phyloP scores from a whole-genome alignment of 2,329 filamentous ascomycete species.

The Exophiala mesophila region DNA sequence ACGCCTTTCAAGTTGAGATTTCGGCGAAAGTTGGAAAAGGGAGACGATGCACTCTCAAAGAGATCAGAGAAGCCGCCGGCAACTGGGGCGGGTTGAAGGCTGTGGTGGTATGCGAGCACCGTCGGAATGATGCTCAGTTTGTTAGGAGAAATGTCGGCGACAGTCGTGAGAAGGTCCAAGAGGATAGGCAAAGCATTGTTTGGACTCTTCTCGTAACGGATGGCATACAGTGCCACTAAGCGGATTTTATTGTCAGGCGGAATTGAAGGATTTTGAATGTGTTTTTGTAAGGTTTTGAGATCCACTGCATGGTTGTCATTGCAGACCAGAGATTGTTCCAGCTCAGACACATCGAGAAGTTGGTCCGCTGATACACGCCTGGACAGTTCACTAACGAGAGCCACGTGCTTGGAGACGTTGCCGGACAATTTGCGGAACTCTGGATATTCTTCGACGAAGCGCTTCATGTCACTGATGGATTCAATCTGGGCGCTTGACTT shows the following conservation, averaged over 20 bases:
- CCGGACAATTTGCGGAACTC: constrained; percentile 96
- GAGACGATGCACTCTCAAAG: constrained; percentile 75
- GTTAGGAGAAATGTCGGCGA: constrained; percentile 71
- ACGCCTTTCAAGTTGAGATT: constrained; percentile 77
- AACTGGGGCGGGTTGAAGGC: constrained; percentile 72
- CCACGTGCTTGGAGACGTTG: constrained; percentile 98
- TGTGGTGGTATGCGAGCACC: constrained; percentile 78
- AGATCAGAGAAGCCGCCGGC: constrained; percentile 79
- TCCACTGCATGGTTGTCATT: constrained; percentile 91
- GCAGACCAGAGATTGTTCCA: constrained; percentile 94
- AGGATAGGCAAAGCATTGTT: constrained; percentile 79
- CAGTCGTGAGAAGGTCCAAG: constrained; percentile 77
- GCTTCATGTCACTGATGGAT: constrained; percentile 97
- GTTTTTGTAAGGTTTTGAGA: constrained; percentile 82
- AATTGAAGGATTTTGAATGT: constrained; percentile 76
- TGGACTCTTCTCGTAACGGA: constrained; percentile 83
- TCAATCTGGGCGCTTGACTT: constrained; percentile 94
- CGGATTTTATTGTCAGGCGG: constrained; percentile 79
- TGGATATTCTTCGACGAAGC: constrained; percentile 97
- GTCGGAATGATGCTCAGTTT: constrained; percentile 76
- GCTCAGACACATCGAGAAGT: constrained; percentile 90
- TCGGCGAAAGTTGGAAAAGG: constrained; percentile 82
- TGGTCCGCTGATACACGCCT: constrained; percentile 79
- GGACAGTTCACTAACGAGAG: constrained; percentile 87
- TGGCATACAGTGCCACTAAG: constrained; percentile 86